Percentiles rank a stretch among this genome's conserved stretches.
These are phyloP conservation scores for Loxodes magnus DNA, from an alignment of 73 alveolate genomes.

Conservation along the genomic window DNA sequence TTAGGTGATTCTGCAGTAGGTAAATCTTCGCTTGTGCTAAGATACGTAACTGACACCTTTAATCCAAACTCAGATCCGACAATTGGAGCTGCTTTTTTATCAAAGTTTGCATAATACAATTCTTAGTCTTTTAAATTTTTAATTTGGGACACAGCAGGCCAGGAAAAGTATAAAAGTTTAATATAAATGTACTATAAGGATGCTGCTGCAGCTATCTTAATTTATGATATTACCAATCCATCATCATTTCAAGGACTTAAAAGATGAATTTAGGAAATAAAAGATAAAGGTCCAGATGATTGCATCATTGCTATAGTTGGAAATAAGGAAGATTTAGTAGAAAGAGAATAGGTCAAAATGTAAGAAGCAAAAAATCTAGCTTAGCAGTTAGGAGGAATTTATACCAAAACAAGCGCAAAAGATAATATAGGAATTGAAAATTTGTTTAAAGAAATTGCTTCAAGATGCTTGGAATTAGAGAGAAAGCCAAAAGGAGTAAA, in stretches of 20 bases:
- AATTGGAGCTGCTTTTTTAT: too few relatives aligned
- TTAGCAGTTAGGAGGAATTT: slow-evolving; percentile 9
- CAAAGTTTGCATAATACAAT: too few relatives aligned
- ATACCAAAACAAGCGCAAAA: slow-evolving; percentile 43
- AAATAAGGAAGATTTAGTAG: slow-evolving; percentile 68
- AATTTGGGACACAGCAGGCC: slow-evolving; percentile 93
- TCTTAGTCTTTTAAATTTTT: too few relatives aligned
- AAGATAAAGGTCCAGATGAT: slow-evolving; percentile 53
- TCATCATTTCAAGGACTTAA: slow-evolving; percentile 53
- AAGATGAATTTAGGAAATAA: slow-evolving; percentile 61
- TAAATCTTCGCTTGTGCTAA: too few relatives aligned
- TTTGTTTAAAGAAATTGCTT: slow-evolving; percentile 32
- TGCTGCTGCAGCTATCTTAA: slow-evolving; percentile 70
- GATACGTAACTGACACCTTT: too few relatives aligned
- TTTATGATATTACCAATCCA: slow-evolving; percentile 53
- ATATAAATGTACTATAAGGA: slow-evolving; percentile 71
- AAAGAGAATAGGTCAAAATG: slow-evolving; percentile 37
- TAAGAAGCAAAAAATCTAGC: slow-evolving; percentile 39
- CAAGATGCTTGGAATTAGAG: slow-evolving; percentile 23
- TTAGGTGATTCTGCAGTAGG: too few relatives aligned
- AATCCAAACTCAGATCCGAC: too few relatives aligned
- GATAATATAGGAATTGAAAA: slow-evolving; percentile 34
- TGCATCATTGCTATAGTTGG: slow-evolving; percentile 63
- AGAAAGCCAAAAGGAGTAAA: too few relatives aligned
- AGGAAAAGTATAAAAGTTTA: slow-evolving; percentile 57